phyloP scores from a whole-genome alignment of 1,284 basidiomycete species.

The Pascua guehoae region DNA sequence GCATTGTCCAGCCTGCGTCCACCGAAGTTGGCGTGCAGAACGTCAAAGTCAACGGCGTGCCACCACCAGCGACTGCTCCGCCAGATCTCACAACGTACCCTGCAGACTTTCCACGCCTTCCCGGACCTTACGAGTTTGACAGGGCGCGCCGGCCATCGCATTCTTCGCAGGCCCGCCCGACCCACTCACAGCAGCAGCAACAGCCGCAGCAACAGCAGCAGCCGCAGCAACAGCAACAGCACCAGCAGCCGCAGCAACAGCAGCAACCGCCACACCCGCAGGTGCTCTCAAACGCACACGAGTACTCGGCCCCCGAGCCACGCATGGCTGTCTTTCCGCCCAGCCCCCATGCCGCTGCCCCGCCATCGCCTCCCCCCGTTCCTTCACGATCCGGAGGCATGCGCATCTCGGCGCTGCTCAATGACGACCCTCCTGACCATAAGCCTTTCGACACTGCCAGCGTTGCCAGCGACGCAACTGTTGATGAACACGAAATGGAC shows the following conservation, averaged over 20 bases:
- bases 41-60: constrained; percentile 19
- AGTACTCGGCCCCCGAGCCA: constrained; percentile 21
- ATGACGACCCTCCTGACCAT: constrained; percentile 34
- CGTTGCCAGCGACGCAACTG: constrained; percentile 40
- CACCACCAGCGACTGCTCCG: background rate
- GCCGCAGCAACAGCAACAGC: too few relatives aligned
- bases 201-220: too few relatives aligned
- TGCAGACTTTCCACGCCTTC: too few relatives aligned
- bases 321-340: constrained; percentile 41
- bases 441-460: constrained; percentile 26
- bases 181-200: too few relatives aligned
- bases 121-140: too few relatives aligned
- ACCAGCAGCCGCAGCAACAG: constrained; percentile 3
- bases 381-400: constrained; percentile 35
- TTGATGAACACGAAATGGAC: constrained; percentile 38
- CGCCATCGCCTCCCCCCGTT: constrained; percentile 5
- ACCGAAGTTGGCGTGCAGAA: constrained; percentile 17
- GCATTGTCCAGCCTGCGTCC: constrained; percentile 12
- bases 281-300: background rate
- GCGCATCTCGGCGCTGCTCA: constrained; percentile 41
- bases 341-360: constrained; percentile 10
- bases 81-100: background rate
- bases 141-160: constrained; percentile 1
- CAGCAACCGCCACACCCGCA: background rate
- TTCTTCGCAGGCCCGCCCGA: background rate